Percentiles rank a stretch among this genome's conserved stretches.
phyloP scores from a whole-genome alignment of 2,329 filamentous ascomycete genomes.

The Huntiella abstrusa region DNA sequence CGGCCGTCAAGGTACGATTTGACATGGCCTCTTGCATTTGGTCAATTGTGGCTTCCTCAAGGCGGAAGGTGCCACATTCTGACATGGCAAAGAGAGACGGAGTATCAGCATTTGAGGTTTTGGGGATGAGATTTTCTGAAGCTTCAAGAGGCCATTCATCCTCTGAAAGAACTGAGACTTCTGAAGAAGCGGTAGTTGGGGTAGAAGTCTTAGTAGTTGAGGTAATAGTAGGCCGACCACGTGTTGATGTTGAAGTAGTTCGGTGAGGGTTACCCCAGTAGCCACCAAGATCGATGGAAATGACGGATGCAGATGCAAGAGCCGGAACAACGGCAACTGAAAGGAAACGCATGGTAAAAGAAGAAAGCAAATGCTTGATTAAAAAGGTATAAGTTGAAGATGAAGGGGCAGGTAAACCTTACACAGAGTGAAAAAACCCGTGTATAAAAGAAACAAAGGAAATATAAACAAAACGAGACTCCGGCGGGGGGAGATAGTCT shows the following conservation, averaged over 20 bases:
- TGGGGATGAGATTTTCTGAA: conserved; percentile 17
- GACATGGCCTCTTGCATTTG: conserved; percentile 41
- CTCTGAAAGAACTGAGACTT: background rate
- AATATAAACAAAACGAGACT: too few relatives aligned
- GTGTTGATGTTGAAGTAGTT: too few relatives aligned
- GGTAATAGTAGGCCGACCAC: too few relatives aligned
- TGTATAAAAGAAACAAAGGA: too few relatives aligned
- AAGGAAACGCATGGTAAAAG: background rate
- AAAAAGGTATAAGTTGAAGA: background rate
- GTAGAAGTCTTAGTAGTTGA: too few relatives aligned
- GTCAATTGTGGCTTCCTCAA: conserved; percentile 54
- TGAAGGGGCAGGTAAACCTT: background rate
- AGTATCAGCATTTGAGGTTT: conserved; percentile 20
- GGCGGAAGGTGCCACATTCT: conserved; percentile 35
- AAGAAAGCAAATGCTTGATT: background rate
- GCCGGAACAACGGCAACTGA: too few relatives aligned
- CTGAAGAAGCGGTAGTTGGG: background rate
- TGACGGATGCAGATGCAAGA: too few relatives aligned
- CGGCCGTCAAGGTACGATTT: conserved; percentile 34
- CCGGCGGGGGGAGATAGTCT: too few relatives aligned
- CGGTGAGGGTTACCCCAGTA: too few relatives aligned
- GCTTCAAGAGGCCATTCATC: background rate
- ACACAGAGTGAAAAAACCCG: too few relatives aligned
- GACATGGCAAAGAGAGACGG: conserved; percentile 40
- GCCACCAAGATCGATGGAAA: background rate